Percentiles rank a stretch among this genome's conserved stretches.
phyloP scores from a whole-genome alignment of 169 alveolate species.

The Cryptosporidium parvum region DNA sequence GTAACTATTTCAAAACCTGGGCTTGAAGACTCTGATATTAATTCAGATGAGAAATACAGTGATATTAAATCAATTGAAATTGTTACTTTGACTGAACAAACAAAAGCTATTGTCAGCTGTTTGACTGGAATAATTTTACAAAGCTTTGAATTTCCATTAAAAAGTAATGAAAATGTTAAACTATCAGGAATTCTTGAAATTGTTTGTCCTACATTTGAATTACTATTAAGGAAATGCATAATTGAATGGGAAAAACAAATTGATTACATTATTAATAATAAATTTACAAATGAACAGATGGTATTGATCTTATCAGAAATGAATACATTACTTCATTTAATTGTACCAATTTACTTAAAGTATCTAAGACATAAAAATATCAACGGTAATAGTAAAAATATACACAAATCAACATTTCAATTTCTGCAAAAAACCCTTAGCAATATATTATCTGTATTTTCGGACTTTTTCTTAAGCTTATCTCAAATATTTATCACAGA shows the following conservation, averaged over 20 bases:
- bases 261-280: background rate
- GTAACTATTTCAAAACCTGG: background rate
- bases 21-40: background rate
- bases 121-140: conserved; percentile 46
- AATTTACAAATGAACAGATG: conserved; percentile 30
- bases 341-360: conserved; percentile 28
- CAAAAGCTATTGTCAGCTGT: conserved; percentile 27
- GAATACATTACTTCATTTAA: conserved; percentile 17
- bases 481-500: conserved; percentile 57
- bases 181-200: conserved; percentile 32
- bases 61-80: conserved; percentile 28
- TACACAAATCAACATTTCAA: conserved; percentile 12
- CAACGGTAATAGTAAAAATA: background rate
- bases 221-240: conserved; percentile 47
- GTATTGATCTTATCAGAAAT: conserved; percentile 19
- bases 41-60: background rate
- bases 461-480: conserved; percentile 11
- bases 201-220: conserved; percentile 66
- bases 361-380: conserved; percentile 20
- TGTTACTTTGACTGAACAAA: conserved; percentile 28
- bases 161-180: conserved; percentile 21
- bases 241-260: conserved; percentile 49
- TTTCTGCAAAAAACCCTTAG: conserved; percentile 18
- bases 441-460: conserved; percentile 1
- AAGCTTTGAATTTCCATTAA: conserved; percentile 45